A percentile compares a stretch with the other conserved stretches of the same genome.
phyloP scores from a whole-genome alignment of 1,139 yeast species.

The Kodamaea sp. region DNA sequence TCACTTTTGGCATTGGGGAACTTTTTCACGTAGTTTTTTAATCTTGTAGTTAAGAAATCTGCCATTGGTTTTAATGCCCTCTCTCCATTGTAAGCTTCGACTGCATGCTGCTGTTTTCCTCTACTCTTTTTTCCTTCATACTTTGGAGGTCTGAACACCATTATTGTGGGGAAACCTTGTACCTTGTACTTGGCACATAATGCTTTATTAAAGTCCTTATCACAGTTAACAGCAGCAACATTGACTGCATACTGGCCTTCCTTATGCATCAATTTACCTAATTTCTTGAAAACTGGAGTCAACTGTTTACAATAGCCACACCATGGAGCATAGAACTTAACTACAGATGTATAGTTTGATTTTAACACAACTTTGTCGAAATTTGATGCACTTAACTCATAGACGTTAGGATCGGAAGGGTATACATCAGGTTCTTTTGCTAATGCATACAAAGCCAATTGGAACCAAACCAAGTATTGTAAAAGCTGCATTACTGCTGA shows the following conservation, averaged over 20 bases:
- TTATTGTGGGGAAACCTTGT: conserved; percentile 76
- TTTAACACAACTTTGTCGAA: conserved; percentile 64
- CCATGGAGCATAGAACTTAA: conserved; percentile 98
- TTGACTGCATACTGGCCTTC: conserved; percentile 55
- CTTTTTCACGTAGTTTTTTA: conserved; percentile 70
- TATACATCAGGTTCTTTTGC: conserved; percentile 24
- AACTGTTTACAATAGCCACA: conserved; percentile 75
- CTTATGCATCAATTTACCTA: conserved; percentile 53
- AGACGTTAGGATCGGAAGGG: conserved; percentile 44
- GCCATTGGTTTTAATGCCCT: conserved; percentile 58
- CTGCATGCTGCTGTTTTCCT: conserved; percentile 40
- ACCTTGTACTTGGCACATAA: conserved; percentile 67
- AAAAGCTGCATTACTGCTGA: no score
- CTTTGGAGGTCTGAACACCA: conserved; percentile 82
- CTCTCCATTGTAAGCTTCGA: conserved; percentile 68
- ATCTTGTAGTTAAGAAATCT: conserved; percentile 55
- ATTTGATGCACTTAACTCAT: conserved; percentile 52
- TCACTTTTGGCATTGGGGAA: conserved; percentile 28
- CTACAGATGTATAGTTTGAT: conserved; percentile 76
- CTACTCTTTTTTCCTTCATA: conserved; percentile 23
- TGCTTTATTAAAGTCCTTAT: conserved; percentile 58
- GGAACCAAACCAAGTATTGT: no score
- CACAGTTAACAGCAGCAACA: conserved; percentile 88
- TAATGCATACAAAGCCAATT: no score
- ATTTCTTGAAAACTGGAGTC: conserved; percentile 54